Base-by-base conservation (phyloP, 202 grass and related monocot species). In the Bolboschoenoplectus hybrid region DNA sequence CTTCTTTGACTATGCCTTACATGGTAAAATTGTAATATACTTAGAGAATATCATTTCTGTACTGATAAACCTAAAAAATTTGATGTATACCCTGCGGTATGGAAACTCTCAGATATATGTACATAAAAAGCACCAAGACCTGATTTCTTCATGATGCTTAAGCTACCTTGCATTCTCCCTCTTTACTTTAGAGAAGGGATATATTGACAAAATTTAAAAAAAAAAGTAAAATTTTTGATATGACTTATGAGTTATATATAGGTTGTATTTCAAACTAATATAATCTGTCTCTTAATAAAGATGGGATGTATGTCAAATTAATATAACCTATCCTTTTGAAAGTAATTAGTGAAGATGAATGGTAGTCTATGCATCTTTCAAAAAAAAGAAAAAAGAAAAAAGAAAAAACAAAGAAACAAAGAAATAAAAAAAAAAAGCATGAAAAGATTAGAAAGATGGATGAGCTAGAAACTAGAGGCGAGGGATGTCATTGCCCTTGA, bases 11-110 rank as follows among this genome's bases (percentile, higher is more conserved):
- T 57, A 51, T 58, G 3, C 51, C 53, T 60, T 0, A 4, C 14
- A 80, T 80, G 51, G 34, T 78, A 17, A 56, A 26, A 78, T 9
- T 78, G 1, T 55, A 55, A 78, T 55, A 57, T 76, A 55, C 16
- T 57, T n/a, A 78, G 11, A 78, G 6, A 38, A 78, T 78, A 6
- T 78, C 13, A 39, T 77, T 9, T 56, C 10, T 52, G 34, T 78
- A 57, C 20, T 36, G 50, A 55, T 32, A 75, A 35, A 53, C 74
- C 51, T 58, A 26, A 79, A 58, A 43, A 57, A 3, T 14, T 26
- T 7, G 12, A 79, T n/a, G 12, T 20, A 20, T 9, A 19, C 75
- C 20, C 9, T 7, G 14, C 16, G 19, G 36, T 58, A n/a, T 0
- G 6, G 11, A 40, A 78, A 78, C 71, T 52, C 19, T 75, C 1